Conservation (phyloP, 352 stramenopile genomes). For the Plasmopara muralis region DNA sequence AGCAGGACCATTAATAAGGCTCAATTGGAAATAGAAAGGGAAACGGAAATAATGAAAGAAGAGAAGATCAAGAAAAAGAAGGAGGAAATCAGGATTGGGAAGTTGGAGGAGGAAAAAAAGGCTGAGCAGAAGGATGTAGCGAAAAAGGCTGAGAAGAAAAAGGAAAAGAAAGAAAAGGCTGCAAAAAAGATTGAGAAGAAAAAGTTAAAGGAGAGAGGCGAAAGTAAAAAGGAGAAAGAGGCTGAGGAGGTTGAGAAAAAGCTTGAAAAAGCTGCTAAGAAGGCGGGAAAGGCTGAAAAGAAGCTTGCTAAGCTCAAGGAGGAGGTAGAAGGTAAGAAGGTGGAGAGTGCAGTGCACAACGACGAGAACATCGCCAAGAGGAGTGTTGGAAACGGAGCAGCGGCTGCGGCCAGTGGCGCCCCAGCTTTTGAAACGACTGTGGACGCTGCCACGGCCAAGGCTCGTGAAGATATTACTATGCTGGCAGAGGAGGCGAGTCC, state of each 20-base stretch:
- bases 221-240: constrained; percentile 21
- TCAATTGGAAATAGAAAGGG: constrained; percentile 21
- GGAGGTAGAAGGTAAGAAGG: constrained; percentile 10
- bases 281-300: constrained; percentile 18
- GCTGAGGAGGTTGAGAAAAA: constrained; percentile 15
- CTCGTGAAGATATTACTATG: constrained; percentile 53
- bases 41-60: constrained; percentile 8
- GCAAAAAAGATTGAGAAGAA: constrained; percentile 18
- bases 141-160: constrained; percentile 8
- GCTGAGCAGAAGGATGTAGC: constrained; percentile 3
- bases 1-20: constrained; percentile 43
- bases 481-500: constrained; percentile 43
- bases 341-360: constrained; percentile 20
- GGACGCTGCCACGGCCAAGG: constrained; percentile 51
- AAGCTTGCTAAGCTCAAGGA: constrained; percentile 18
- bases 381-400: constrained; percentile 26
- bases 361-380: constrained; percentile 26
- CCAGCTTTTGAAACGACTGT: constrained; percentile 53
- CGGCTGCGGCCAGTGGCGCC: constrained; percentile 18
- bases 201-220: constrained; percentile 13
- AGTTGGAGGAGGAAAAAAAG: constrained; percentile 21
- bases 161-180: constrained; percentile 21
- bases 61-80: constrained; percentile 14
- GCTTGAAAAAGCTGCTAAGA: constrained; percentile 17
- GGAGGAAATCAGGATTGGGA: constrained; percentile 11